phyloP scores from a whole-genome alignment of 192 early-diverging fungal genomes.

The Rhizophagus prolifer region DNA sequence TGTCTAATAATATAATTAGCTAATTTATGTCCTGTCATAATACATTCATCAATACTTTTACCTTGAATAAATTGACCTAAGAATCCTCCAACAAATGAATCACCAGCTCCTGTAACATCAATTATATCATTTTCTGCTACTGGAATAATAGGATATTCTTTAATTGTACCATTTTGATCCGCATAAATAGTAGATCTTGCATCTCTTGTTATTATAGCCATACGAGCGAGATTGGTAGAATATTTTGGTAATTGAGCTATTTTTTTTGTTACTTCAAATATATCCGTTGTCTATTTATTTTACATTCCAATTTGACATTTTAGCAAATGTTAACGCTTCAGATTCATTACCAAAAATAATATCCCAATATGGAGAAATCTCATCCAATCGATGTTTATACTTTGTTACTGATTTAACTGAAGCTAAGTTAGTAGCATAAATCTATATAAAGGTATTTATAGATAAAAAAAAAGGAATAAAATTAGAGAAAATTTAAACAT shows the following conservation, averaged over 20 bases:
- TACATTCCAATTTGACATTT: constrained; percentile 62
- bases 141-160: constrained; percentile 61
- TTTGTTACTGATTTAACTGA: constrained; percentile 87
- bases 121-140: constrained; percentile 72
- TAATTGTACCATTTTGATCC: constrained; percentile 58
- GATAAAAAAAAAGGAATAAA: too few species aligned
- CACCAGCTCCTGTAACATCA: constrained; percentile 98
- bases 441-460: constrained; percentile 20
- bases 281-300: constrained; percentile 46
- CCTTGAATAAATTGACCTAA: constrained; percentile 80
- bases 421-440: constrained; percentile 90
- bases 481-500: not conserved
- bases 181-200: constrained; percentile 73
- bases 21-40: constrained; percentile 89
- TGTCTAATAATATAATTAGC: constrained; percentile 83
- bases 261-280: constrained; percentile 78
- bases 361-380: constrained; percentile 84
- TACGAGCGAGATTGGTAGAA: constrained; percentile 65
- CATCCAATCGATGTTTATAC: constrained; percentile 81
- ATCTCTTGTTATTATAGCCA: constrained; percentile 94
- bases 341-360: constrained; percentile 96
- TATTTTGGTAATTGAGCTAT: constrained; percentile 82
- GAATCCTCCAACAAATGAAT: constrained; percentile 96
- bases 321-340: constrained; percentile 84
- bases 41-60: constrained; percentile 55